A percentile compares a stretch with the other conserved stretches of the same genome.
Conservation (phyloP, 176 grass and related monocot genomes). For the Elaeis guineensis region DNA sequence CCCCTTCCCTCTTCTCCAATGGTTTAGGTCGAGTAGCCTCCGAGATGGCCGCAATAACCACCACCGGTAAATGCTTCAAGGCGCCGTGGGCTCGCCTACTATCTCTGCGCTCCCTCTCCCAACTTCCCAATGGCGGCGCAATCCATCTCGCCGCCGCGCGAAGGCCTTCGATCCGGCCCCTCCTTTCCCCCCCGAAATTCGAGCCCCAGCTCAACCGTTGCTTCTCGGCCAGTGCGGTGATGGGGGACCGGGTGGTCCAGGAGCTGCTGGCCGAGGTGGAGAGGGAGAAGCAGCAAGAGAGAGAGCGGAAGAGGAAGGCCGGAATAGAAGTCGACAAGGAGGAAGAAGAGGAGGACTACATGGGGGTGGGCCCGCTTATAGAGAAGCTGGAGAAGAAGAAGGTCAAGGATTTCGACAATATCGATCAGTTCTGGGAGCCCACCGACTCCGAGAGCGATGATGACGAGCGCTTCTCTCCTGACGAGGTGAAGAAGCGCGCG, state of each 20-base stretch:
- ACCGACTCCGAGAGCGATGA: constrained; percentile 81
- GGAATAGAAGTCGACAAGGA: constrained; percentile 9
- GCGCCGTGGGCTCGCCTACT: constrained; percentile 54
- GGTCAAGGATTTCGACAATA: constrained; percentile 21
- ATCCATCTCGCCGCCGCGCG: neutral
- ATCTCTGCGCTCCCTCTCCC: constrained; percentile 16
- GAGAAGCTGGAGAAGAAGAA: constrained; percentile 51
- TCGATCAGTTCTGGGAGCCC: constrained; percentile 54
- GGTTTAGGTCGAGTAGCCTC: too few relatives aligned
- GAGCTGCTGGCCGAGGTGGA: constrained; percentile 55
- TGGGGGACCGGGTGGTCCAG: constrained; percentile 24
- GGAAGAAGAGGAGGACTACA: constrained; percentile 54
- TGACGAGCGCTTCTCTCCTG: constrained; percentile 59
- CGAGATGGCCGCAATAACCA: too few relatives aligned
- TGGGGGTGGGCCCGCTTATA: constrained; percentile 63
- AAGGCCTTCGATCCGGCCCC: neutral
- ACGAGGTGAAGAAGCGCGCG: constrained; percentile 35
- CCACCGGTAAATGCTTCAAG: neutral
- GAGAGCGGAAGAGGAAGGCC: constrained; percentile 8
- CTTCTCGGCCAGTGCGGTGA: constrained; percentile 14
- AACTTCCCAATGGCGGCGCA: neutral
- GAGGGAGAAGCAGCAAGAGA: constrained; percentile 45
- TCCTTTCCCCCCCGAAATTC: neutral
- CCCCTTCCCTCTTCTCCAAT: too few relatives aligned
- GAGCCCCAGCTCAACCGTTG: neutral